Base-by-base conservation (phyloP, 2,329 filamentous ascomycete species). In the Akanthomyces dipterigenus region DNA sequence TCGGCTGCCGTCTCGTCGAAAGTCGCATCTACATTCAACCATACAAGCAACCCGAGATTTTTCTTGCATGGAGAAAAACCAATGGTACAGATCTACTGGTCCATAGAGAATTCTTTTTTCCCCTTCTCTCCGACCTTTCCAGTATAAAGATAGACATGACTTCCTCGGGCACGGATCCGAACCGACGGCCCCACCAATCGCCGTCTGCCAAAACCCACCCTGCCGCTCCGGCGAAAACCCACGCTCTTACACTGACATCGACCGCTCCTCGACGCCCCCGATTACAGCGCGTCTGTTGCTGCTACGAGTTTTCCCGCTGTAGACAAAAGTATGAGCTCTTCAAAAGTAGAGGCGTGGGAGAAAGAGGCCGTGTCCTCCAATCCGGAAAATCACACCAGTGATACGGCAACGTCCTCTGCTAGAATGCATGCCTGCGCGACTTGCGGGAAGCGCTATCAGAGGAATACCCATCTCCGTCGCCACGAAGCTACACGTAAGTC, bases 401-500 rank as follows among this genome's bases (percentile, higher is more conserved):
- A 42, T 6, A 28, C 59, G 34, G 36, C 53, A 40, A 2, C 45
- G 12, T 38, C 51, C 36, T 5, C 46, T 1, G n/a, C 60, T 34
- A 59, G 26, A 28, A 20, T 24, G 31, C 46, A 63, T 40, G 45
- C 45, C 14, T 68, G 66, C 63, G 56, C 63, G 22, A 66, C 62
- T 26, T 70, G 68, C 49, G 67, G 67, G 11, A 70, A 67, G 56
- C 60, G 64, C 26, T 70, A 69, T 61, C 67, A 69, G 55, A 64
- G 67, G 26, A 70, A 65, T 59, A 66, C 67, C 26, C 68, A 70
- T 55, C 65, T 69, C 20, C 67, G 67, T 26, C 67, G 68, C 14
- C 67, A 70, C 55, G 67, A 70, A 61, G 63, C 67, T 20, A 69
- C 67, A 12, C 68, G 67, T 69, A 55, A 65, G 68, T 65, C 12